Evolutionary conservation across 768 basidiomycete genomes (phyloP).

Genomic region (Clitopilus hobsonii): DNA sequence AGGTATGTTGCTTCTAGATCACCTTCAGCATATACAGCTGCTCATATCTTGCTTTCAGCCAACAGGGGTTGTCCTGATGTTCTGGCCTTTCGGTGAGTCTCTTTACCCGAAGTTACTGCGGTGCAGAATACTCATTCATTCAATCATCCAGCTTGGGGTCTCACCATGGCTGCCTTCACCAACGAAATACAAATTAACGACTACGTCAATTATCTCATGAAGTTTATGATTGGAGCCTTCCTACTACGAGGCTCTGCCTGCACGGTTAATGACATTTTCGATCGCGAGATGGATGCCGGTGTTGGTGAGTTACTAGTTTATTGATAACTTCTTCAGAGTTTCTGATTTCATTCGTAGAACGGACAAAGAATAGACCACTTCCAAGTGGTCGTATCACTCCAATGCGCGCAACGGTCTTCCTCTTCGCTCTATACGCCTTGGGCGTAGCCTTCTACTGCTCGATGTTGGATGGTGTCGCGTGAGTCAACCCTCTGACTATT

Average conservation of each 20-base stretch:
- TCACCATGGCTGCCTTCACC: slow-evolving; percentile 45
- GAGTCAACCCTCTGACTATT: too few species aligned
- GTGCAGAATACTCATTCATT: not conserved
- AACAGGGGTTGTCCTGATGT: slow-evolving; percentile 46
- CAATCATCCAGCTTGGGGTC: slow-evolving; percentile 35
- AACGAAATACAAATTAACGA: slow-evolving; percentile 22
- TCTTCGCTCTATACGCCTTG: slow-evolving; percentile 34
- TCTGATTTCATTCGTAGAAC: slow-evolving; percentile 26
- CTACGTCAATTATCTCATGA: slow-evolving; percentile 26
- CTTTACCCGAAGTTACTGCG: not conserved
- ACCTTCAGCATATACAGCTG: not conserved
- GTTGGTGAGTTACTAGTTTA: slow-evolving; percentile 35
- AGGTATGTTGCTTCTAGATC: slow-evolving; percentile 24
- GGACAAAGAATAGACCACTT: slow-evolving; percentile 43
- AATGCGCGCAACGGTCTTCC: slow-evolving; percentile 31
- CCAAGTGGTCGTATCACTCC: slow-evolving; percentile 45
- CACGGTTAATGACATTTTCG: slow-evolving; percentile 53
- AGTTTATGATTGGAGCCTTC: slow-evolving; percentile 35
- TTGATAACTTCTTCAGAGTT: not conserved
- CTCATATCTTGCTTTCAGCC: slow-evolving; percentile 25
- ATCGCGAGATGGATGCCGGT: slow-evolving; percentile 45
- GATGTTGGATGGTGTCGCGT: slow-evolving; percentile 12
- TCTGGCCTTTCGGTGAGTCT: slow-evolving; percentile 45
- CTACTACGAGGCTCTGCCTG: slow-evolving; percentile 45
- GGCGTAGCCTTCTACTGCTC: slow-evolving; percentile 34